Conservation (phyloP, 495 filamentous ascomycete species). For the Cercophora samala region DNA sequence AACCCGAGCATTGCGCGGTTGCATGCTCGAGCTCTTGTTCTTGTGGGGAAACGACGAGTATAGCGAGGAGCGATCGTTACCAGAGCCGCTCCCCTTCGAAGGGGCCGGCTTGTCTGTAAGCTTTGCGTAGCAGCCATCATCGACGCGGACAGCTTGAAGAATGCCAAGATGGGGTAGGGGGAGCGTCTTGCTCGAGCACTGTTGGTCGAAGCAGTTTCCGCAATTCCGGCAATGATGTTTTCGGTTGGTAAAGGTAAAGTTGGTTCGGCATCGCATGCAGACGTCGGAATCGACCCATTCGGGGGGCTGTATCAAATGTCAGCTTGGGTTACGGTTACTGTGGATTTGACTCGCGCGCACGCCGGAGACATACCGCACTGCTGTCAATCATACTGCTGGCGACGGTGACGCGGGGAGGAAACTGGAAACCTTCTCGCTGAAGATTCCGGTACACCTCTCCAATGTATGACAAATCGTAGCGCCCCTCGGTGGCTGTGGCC, state of each 20-base stretch:
- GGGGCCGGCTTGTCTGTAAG: slow-evolving; percentile 69
- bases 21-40: slow-evolving; percentile 58
- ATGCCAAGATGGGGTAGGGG: slow-evolving; percentile 93
- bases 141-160: slow-evolving; percentile 85
- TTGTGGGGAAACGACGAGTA: slow-evolving; percentile 39
- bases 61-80: slow-evolving; percentile 33
- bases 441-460: slow-evolving; percentile 79
- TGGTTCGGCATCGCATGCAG: slow-evolving; percentile 93
- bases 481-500: slow-evolving; percentile 85
- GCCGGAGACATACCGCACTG: slow-evolving; percentile 69
- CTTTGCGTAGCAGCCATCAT: slow-evolving; percentile 91
- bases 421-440: slow-evolving; percentile 79
- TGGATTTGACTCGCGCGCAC: background rate
- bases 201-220: slow-evolving; percentile 91
- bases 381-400: slow-evolving; percentile 95
- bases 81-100: slow-evolving; percentile 20
- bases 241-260: slow-evolving; percentile 95
- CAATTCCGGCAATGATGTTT: slow-evolving; percentile 98
- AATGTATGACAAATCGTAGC: slow-evolving; percentile 78
- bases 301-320: slow-evolving; percentile 61
- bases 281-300: slow-evolving; percentile 98
- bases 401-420: slow-evolving; percentile 83
- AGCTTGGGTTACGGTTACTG: background rate
- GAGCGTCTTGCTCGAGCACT: slow-evolving; percentile 85
- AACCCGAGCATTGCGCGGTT: slow-evolving; percentile 80